Percentiles rank a stretch among this genome's conserved stretches.
phyloP scores from a whole-genome alignment of 805 yeast species.

The Candida mattraensis region DNA sequence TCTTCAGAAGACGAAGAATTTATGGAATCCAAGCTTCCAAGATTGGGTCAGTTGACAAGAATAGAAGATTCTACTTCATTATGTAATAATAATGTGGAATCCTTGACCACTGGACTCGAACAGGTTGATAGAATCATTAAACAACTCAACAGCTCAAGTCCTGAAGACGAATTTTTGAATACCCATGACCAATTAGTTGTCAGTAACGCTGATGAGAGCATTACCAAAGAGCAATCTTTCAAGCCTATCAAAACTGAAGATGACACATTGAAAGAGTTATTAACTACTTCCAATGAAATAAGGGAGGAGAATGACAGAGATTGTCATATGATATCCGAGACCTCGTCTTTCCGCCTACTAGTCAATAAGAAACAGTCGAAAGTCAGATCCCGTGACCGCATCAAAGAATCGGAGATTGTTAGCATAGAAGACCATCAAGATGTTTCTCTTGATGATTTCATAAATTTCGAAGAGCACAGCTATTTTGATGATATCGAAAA shows the following conservation, averaged over 20 bases:
- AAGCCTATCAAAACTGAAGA: no score
- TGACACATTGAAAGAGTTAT: slow-evolving; percentile 4
- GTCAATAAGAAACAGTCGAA: slow-evolving; percentile 12
- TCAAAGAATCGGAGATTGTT: slow-evolving; percentile 1
- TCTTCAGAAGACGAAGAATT: slow-evolving; percentile 28
- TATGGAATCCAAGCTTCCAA: slow-evolving; percentile 17
- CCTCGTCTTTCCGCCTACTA: slow-evolving; percentile 25
- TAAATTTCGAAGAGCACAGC: slow-evolving; percentile 22
- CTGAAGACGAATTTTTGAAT: slow-evolving; percentile 20
- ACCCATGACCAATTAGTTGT: slow-evolving; percentile 18
- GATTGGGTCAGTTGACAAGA: slow-evolving; percentile 12
- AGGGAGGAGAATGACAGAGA: slow-evolving; percentile 11
- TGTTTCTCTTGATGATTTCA: slow-evolving; percentile 21
- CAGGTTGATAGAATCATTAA: slow-evolving; percentile 31
- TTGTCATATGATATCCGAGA: slow-evolving; percentile 27
- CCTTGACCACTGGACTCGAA: slow-evolving; percentile 30
- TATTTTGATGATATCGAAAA: slow-evolving; percentile 3
- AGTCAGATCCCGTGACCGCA: background rate
- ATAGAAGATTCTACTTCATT: slow-evolving; percentile 7
- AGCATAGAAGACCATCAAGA: slow-evolving; percentile 4
- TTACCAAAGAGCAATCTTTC: no score
- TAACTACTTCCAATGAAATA: slow-evolving; percentile 9
- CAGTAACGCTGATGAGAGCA: slow-evolving; percentile 4
- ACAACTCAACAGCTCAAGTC: slow-evolving; percentile 19
- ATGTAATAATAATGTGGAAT: slow-evolving; percentile 11